Evolutionary conservation across 129 eudicot species (phyloP), one percentile per base, ranked within the genome.

Genomic region (Flaveria robusta): DNA sequence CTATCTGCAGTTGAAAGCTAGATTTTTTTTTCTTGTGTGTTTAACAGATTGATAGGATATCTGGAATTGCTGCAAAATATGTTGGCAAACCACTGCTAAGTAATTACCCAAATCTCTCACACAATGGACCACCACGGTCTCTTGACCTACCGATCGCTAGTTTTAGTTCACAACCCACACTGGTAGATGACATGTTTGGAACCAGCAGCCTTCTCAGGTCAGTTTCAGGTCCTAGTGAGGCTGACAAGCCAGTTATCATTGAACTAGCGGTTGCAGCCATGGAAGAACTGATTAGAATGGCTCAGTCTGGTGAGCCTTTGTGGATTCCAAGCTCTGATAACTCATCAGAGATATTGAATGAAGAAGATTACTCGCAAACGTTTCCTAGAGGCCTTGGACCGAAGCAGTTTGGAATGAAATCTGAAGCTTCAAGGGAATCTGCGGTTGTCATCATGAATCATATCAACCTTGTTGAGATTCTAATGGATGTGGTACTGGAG

Each of bases 31-130:
- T 54, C 2, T 23, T 54, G 39, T 80, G 22, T 18, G 15, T 51
- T 66, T 60, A 74, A 66, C 84, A 92, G 96, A 79, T 90, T 59
- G 95, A 92, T 68, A 73, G 91, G 80, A 87, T 93, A 52, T 85
- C 97, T 31, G 87, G 83, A 46, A 84, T 90, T 77, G 92, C 96
- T 15, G 98, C 92, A 45, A 90, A 87, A 82, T 90, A 88, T 68
- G 87, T 90, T 15, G 98, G 92, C 46, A 84, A 89, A 81, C 89
- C 94, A 3, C 18, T 83, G 41, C 54, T 87, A 29, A 75, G 65
- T 34, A 43, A 11, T 11, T 82, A 84, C 9, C 81, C 84, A 5
- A 81, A 79, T 77, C 42, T 85, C 19, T 70, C 88, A 24, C 82
- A 70, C 5, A 74, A 77, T 1, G 79, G 81, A 16, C 80, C 76